Conservation (phyloP, 352 stramenopile species). For the Globisporangium abappressorium region DNA sequence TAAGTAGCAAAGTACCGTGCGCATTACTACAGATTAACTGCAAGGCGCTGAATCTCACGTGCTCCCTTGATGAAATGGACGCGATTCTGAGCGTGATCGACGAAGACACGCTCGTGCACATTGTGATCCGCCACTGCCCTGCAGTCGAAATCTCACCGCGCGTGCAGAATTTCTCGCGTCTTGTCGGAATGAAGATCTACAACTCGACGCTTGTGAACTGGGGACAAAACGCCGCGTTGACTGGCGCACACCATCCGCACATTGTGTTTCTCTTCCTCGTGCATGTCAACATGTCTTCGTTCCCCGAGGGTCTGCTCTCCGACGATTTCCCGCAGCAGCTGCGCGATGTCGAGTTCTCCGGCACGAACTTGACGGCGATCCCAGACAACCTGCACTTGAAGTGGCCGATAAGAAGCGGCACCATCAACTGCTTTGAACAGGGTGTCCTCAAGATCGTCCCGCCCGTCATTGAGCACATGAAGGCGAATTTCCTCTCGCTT, state of each 20-base stretch:
- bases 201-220: slow-evolving; percentile 39
- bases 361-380: slow-evolving; percentile 32
- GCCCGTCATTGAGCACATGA: slow-evolving; percentile 14
- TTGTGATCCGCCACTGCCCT: slow-evolving; percentile 41
- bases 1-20: slow-evolving; percentile 21
- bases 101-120: slow-evolving; percentile 13
- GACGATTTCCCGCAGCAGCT: slow-evolving; percentile 29
- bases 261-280: slow-evolving; percentile 32
- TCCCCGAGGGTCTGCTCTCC: slow-evolving; percentile 35
- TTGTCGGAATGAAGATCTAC: slow-evolving; percentile 40
- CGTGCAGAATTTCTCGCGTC: slow-evolving; percentile 26
- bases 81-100: slow-evolving; percentile 24
- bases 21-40: slow-evolving; percentile 28
- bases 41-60: slow-evolving; percentile 13
- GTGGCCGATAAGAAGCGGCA: slow-evolving; percentile 14
- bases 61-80: slow-evolving; percentile 15
- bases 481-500: slow-evolving; percentile 24
- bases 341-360: slow-evolving; percentile 37
- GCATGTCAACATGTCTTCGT: slow-evolving; percentile 31
- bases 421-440: slow-evolving; percentile 22
- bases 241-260: slow-evolving; percentile 19
- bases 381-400: slow-evolving; percentile 31
- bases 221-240: slow-evolving; percentile 25
- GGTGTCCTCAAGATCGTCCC: slow-evolving; percentile 19
- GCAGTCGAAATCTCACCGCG: slow-evolving; percentile 26